Evolutionary conservation across 768 basidiomycete genomes (phyloP).

Genomic region (Kwoniella pini): DNA sequence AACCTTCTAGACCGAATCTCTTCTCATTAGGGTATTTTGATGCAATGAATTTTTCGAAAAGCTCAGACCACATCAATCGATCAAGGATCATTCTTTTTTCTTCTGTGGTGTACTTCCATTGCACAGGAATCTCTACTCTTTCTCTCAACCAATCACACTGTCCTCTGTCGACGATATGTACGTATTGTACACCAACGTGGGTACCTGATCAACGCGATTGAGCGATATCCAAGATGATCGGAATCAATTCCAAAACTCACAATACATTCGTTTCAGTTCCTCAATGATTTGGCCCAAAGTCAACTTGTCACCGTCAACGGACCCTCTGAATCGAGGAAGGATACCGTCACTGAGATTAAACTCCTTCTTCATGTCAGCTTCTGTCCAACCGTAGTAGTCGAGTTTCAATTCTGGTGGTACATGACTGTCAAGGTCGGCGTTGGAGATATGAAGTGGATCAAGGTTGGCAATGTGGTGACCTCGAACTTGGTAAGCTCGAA

Average conservation of each 20-base stretch:
- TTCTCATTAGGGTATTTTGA: slow-evolving; percentile 99
- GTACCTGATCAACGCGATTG: slow-evolving; percentile 55
- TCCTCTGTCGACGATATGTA: slow-evolving; percentile 94
- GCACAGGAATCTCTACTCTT: slow-evolving; percentile 89
- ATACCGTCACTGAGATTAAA: slow-evolving; percentile 95
- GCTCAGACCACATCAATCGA: slow-evolving; percentile 99
- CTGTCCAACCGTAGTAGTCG: slow-evolving; percentile 91
- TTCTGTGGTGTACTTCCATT: slow-evolving; percentile 96
- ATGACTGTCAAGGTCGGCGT: slow-evolving; percentile 76
- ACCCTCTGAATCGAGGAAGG: slow-evolving; percentile 87
- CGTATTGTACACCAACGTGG: slow-evolving; percentile 55
- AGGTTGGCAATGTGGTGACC: slow-evolving; percentile 95
- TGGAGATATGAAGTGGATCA: slow-evolving; percentile 90
- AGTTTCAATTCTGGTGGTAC: slow-evolving; percentile 88
- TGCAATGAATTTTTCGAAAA: slow-evolving; percentile 97
- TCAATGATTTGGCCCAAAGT: slow-evolving; percentile 87
- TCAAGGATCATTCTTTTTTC: slow-evolving; percentile 99
- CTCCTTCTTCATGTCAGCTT: slow-evolving; percentile 90
- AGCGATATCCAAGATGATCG: not conserved
- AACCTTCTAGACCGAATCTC: slow-evolving; percentile 97
- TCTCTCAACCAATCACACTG: slow-evolving; percentile 99
- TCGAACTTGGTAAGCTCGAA: slow-evolving; percentile 97
- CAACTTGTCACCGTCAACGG: slow-evolving; percentile 77
- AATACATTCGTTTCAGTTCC: slow-evolving; percentile 87
- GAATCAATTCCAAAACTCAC: slow-evolving; percentile 59